Percentiles rank a stretch among this genome's conserved stretches.
phyloP scores from a whole-genome alignment of 768 basidiomycete species.

The Sporobolomyces roseus region DNA sequence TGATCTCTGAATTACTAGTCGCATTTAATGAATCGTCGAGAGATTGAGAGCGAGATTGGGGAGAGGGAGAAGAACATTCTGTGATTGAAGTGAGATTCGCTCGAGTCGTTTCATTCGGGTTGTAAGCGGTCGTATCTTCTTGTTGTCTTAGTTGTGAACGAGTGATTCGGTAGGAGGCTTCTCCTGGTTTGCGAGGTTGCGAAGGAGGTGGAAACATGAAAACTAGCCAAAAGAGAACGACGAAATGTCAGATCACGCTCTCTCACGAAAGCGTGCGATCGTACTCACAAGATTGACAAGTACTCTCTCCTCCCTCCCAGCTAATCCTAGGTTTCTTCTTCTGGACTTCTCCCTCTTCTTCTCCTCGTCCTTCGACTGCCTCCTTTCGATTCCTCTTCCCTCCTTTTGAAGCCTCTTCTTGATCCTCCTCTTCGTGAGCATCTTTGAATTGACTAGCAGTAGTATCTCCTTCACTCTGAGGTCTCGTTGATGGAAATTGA shows the following conservation, averaged over 20 bases:
- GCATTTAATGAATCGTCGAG: no score
- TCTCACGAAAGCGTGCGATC: background rate
- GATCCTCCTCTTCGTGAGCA: background rate
- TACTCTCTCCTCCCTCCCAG: background rate
- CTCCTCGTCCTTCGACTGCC: background rate
- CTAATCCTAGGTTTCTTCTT: background rate
- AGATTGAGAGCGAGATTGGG: no score
- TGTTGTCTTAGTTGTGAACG: no score
- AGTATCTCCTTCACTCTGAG: background rate
- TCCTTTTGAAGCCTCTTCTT: no score
- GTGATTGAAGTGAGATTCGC: no score
- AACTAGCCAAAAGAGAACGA: background rate
- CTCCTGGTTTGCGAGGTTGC: background rate
- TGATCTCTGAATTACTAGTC: constrained; percentile 9
- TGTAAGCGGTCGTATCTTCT: no score
- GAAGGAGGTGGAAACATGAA: constrained; percentile 17
- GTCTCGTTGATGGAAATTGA: background rate
- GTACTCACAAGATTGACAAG: background rate
- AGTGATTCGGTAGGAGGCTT: background rate
- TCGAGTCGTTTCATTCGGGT: background rate
- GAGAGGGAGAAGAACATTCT: no score
- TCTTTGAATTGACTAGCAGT: background rate
- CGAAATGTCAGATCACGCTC: background rate
- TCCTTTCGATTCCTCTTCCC: background rate
- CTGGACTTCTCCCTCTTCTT: background rate